Conservation (phyloP, 441 rosid species). For the Erodium texanum region DNA sequence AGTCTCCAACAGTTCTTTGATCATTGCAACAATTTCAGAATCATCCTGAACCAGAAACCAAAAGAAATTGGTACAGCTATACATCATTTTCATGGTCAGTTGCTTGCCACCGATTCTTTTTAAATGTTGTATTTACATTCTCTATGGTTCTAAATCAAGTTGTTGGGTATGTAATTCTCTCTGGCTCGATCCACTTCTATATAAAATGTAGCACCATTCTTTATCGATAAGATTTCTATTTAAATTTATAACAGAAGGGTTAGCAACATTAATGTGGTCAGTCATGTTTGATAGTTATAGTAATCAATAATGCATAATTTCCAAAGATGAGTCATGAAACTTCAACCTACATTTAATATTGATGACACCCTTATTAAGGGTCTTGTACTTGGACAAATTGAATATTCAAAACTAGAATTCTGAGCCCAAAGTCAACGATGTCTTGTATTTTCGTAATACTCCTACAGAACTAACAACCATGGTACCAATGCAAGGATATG, state of each 20-base stretch:
- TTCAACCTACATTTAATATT: no score
- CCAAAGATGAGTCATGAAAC: background rate
- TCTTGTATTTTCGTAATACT: background rate
- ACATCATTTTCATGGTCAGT: background rate
- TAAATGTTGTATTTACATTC: background rate
- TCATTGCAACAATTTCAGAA: slow-evolving; percentile 96
- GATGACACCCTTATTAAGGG: no score
- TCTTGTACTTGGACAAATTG: background rate
- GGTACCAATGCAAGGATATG: background rate
- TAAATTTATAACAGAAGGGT: background rate
- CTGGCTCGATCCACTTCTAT: no score
- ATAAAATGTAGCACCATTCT: background rate
- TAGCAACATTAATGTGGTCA: background rate
- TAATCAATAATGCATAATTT: background rate
- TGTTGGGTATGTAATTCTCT: background rate
- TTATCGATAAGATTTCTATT: background rate
- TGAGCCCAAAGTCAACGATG: background rate
- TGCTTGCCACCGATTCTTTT: background rate
- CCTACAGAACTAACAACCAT: background rate
- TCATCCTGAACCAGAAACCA: slow-evolving; percentile 50
- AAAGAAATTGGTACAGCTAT: background rate
- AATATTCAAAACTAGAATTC: background rate
- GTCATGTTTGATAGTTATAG: background rate
- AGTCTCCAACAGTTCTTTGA: slow-evolving; percentile 90
- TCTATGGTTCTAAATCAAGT: background rate